phyloP scores from a whole-genome alignment of 108 stramenopile genomes.

The Chaetoceros tenuissimus region DNA sequence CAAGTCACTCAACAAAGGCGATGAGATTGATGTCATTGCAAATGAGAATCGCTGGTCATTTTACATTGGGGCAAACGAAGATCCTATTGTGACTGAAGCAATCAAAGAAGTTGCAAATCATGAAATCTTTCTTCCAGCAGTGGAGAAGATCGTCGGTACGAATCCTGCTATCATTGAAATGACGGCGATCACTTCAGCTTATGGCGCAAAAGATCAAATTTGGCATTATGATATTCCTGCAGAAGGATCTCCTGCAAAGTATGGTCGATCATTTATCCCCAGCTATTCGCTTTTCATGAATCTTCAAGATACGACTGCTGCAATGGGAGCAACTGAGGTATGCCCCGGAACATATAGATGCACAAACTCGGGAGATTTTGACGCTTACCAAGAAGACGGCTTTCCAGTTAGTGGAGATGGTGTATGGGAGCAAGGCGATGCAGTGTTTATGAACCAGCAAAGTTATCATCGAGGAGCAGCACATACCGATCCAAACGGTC shows the following conservation, averaged over 20 bases:
- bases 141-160: constrained; percentile 36
- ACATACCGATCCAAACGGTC: constrained; percentile 4
- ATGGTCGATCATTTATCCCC: constrained; percentile 3
- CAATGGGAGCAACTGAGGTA: constrained; percentile 25
- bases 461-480: constrained; percentile 12
- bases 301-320: constrained; percentile 31
- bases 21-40: constrained; percentile 32
- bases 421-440: constrained; percentile 5
- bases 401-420: constrained; percentile 5
- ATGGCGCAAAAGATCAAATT: constrained; percentile 19
- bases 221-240: constrained; percentile 15
- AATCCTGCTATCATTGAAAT: constrained; percentile 44
- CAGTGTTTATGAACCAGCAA: not conserved
- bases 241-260: not conserved
- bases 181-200: constrained; percentile 14
- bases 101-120: constrained; percentile 37
- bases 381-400: constrained; percentile 3
- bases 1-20: constrained; percentile 5
- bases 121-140: constrained; percentile 12
- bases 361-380: not conserved
- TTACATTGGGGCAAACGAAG: constrained; percentile 30
- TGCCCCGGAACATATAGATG: constrained; percentile 26
- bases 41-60: constrained; percentile 41
- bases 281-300: constrained; percentile 25
- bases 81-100: constrained; percentile 24